Evolutionary conservation across 176 grass and related monocot species (phyloP).

Genomic region (Bolboschoenus planiculmis): DNA sequence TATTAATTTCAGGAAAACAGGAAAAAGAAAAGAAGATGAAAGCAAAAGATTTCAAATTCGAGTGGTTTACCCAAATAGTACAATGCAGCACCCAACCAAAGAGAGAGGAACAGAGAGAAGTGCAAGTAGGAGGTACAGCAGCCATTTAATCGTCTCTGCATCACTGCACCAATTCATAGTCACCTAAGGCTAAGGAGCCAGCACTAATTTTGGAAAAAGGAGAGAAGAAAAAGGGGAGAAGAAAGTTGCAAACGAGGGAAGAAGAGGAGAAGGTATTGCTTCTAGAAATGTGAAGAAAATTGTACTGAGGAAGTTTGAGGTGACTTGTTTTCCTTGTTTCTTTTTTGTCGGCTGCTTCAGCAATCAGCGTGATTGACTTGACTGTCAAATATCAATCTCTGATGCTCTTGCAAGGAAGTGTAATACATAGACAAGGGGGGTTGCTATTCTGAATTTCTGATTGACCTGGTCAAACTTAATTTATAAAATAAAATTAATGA

Average conservation of each 20-base stretch:
- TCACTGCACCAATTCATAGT: not conserved
- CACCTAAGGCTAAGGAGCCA: too few species aligned
- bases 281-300: not conserved
- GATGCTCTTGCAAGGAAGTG: too few species aligned
- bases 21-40: not conserved
- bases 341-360: not conserved
- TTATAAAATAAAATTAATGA: too few species aligned
- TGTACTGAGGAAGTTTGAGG: not conserved
- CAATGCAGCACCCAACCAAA: constrained; percentile 6
- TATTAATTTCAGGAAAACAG: not conserved
- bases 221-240: not conserved
- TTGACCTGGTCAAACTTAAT: too few species aligned
- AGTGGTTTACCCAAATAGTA: constrained; percentile 2
- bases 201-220: not conserved
- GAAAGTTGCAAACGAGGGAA: not conserved
- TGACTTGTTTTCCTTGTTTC: too few species aligned
- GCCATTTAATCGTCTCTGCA: not conserved
- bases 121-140: constrained; percentile 1
- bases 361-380: not conserved
- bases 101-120: not conserved
- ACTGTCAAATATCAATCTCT: too few species aligned
- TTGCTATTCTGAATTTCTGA: too few species aligned
- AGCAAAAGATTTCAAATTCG: not conserved
- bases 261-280: not conserved
- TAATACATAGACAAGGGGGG: too few species aligned